Conservation (phyloP, 371 early-diverging fungal genomes). For the Mortierella sp. region DNA sequence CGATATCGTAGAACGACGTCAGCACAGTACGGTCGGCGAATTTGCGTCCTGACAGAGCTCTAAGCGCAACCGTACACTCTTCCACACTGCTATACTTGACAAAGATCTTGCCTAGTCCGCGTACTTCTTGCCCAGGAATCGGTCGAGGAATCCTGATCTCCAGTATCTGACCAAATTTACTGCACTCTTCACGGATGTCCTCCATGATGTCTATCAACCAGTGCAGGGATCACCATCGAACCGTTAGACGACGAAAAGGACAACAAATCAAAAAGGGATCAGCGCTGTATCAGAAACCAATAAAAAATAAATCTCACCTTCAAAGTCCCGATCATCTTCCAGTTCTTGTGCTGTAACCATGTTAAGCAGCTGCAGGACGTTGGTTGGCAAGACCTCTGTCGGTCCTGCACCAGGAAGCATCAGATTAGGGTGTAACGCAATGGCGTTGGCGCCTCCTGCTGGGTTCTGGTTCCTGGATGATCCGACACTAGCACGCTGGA, state of each 20-base stretch:
- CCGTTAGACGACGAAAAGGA: neutral
- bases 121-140: slow-evolving; percentile 56
- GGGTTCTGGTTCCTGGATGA: slow-evolving; percentile 63
- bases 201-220: slow-evolving; percentile 81
- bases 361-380: slow-evolving; percentile 89
- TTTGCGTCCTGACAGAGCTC: slow-evolving; percentile 92
- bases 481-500: slow-evolving; percentile 93
- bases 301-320: slow-evolving; percentile 57
- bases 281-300: no score
- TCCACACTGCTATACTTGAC: slow-evolving; percentile 75
- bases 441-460: slow-evolving; percentile 48
- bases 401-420: slow-evolving; percentile 29
- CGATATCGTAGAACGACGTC: slow-evolving; percentile 83
- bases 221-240: no score
- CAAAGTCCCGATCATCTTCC: slow-evolving; percentile 86
- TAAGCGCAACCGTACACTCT: slow-evolving; percentile 74
- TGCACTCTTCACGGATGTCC: slow-evolving; percentile 92
- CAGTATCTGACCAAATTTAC: slow-evolving; percentile 83
- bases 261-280: neutral
- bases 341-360: slow-evolving; percentile 95
- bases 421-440: slow-evolving; percentile 35
- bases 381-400: slow-evolving; percentile 73
- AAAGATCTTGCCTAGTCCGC: slow-evolving; percentile 94
- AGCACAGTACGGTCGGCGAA: slow-evolving; percentile 95
- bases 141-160: slow-evolving; percentile 91